phyloP scores from a whole-genome alignment of 495 filamentous ascomycete species.

The Neurospora tetrasperma region DNA sequence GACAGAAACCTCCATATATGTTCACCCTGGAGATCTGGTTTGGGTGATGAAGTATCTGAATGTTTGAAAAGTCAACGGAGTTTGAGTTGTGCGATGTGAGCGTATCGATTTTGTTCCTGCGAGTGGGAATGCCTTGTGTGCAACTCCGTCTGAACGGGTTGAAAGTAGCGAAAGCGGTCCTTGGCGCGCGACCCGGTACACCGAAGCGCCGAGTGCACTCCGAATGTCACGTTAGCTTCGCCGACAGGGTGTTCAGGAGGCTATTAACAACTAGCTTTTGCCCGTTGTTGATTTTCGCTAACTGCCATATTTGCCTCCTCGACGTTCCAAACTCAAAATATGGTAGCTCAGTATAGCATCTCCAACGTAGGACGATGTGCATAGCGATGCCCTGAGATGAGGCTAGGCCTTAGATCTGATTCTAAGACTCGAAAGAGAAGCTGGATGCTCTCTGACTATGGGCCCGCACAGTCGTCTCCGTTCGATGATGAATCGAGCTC shows the following conservation, averaged over 20 bases:
- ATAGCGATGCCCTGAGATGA: background rate
- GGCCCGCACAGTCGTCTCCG: background rate
- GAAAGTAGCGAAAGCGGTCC: background rate
- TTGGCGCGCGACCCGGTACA: background rate
- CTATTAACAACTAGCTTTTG: background rate
- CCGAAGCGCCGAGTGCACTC: background rate
- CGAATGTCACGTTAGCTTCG: background rate
- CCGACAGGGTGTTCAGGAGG: background rate
- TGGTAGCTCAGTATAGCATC: background rate
- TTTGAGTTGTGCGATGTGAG: background rate
- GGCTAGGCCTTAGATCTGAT: background rate
- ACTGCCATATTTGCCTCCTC: background rate
- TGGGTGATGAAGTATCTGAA: background rate
- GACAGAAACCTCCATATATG: background rate
- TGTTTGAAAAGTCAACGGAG: background rate
- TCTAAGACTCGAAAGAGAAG: background rate
- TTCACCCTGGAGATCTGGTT: background rate
- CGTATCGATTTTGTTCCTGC: background rate
- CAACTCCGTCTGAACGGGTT: background rate
- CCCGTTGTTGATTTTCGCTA: background rate
- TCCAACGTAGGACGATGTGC: background rate
- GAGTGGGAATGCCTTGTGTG: background rate
- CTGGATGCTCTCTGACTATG: background rate
- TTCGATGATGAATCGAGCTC: background rate
- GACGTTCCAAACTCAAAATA: background rate